phyloP scores from a whole-genome alignment of 73 alveolate species.

The Urostyla sp. region DNA sequence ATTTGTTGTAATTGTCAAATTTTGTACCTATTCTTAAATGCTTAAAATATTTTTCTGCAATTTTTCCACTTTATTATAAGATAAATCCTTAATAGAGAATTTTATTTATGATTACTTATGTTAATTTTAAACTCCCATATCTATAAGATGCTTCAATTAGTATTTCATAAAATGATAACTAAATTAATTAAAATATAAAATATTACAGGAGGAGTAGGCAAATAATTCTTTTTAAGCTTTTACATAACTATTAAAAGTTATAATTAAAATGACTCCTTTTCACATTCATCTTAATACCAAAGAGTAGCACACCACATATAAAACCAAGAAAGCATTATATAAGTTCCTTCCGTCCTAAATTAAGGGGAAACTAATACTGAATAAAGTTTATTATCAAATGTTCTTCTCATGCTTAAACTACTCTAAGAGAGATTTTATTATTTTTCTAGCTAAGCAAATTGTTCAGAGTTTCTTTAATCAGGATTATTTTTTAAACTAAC shows the following conservation, averaged over 20 bases:
- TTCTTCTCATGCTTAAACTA: constrained; percentile 8
- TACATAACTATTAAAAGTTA: constrained; percentile 30
- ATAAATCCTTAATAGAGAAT: no score
- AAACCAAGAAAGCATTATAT: constrained; percentile 37
- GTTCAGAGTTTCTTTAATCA: constrained; percentile 20
- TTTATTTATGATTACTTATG: not conserved
- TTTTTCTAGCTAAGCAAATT: no score
- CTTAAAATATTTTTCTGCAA: no score
- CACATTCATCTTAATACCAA: constrained; percentile 43
- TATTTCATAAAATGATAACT: constrained; percentile 11
- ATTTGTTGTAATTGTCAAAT: no score
- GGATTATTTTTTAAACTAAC: not conserved
- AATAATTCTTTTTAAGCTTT: constrained; percentile 21
- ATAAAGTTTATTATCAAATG: constrained; percentile 6
- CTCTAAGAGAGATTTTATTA: no score
- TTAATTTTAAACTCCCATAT: constrained; percentile 38
- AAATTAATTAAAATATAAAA: no score
- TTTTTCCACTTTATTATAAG: no score
- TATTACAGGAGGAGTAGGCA: no score
- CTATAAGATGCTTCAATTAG: constrained; percentile 44
- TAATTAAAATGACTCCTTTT: not conserved
- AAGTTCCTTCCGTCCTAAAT: constrained; percentile 29
- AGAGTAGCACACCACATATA: constrained; percentile 53
- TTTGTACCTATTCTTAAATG: no score
- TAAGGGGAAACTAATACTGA: constrained; percentile 9